These are phyloP conservation scores for Phytophthora idaei DNA, from an alignment of 352 stramenopile species.

Conservation along the genomic window DNA sequence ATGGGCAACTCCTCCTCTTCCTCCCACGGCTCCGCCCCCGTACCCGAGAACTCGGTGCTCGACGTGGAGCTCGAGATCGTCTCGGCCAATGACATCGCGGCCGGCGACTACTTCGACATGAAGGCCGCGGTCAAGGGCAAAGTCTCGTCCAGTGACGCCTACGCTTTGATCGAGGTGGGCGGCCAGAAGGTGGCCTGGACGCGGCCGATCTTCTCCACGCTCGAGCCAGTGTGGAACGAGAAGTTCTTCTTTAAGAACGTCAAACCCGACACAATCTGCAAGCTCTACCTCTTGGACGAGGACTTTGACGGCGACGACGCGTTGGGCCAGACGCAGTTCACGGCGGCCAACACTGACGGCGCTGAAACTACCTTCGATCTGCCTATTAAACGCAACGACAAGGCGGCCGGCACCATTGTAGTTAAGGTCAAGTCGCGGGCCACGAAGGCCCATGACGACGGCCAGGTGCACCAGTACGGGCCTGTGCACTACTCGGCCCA, in stretches of 20 bases:
- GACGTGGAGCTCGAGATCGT: constrained; percentile 47
- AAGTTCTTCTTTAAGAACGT: constrained; percentile 51
- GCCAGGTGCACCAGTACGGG: constrained; percentile 29
- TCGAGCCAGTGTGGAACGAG: constrained; percentile 46
- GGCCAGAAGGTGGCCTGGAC: constrained; percentile 47
- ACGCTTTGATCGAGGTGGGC: constrained; percentile 42
- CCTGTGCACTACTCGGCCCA: constrained; percentile 45
- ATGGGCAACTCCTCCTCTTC: constrained; percentile 36
- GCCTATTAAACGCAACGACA: constrained; percentile 30
- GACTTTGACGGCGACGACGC: constrained; percentile 40
- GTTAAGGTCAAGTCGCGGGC: constrained; percentile 39
- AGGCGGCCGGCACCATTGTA: constrained; percentile 34
- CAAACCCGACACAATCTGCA: constrained; percentile 39
- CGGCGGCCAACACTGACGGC: constrained; percentile 34
- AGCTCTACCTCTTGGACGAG: constrained; percentile 45
- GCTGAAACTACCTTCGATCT: constrained; percentile 37
- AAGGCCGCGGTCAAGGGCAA: constrained; percentile 35
- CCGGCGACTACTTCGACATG: constrained; percentile 36
- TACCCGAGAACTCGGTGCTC: constrained; percentile 23
- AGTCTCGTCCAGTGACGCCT: constrained; percentile 42
- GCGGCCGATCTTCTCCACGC: constrained; percentile 38
- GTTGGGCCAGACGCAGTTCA: constrained; percentile 42
- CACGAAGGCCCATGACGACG: constrained; percentile 5
- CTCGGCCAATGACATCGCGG: constrained; percentile 39
- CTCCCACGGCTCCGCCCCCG: constrained; percentile 8